Evolutionary conservation across 345 rosid species (phyloP).

Genomic region (Melastoma malabathricum): DNA sequence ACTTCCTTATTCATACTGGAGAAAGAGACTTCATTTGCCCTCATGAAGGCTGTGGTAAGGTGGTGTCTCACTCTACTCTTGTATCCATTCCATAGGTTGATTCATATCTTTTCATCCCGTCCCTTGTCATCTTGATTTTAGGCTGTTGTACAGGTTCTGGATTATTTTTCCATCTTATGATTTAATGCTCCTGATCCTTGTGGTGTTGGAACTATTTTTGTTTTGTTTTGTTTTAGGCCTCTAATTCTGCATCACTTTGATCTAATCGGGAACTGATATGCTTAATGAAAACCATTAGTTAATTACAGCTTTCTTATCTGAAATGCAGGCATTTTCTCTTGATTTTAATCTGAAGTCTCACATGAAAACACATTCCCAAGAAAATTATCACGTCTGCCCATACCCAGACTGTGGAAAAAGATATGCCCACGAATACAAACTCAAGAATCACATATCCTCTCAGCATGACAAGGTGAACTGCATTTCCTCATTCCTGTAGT

Average conservation of each 20-base stretch:
- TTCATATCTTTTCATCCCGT: too few relatives aligned
- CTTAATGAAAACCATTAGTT: too few relatives aligned
- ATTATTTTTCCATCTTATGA: background rate
- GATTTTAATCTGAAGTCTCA: conserved; percentile 96
- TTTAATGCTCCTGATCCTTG: background rate
- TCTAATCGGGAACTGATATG: too few relatives aligned
- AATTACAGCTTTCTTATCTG: background rate
- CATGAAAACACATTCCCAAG: conserved; percentile 99
- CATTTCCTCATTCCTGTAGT: background rate
- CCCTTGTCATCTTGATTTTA: too few relatives aligned
- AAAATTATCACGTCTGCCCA: conserved; percentile 92
- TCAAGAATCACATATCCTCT: conserved; percentile 69
- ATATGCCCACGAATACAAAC: conserved; percentile 97
- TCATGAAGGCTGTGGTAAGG: conserved; percentile 98
- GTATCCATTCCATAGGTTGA: conserved; percentile 1
- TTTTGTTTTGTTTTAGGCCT: too few relatives aligned
- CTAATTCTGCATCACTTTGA: too few relatives aligned
- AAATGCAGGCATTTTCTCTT: conserved; percentile 82
- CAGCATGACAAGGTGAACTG: conserved; percentile 73
- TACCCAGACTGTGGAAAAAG: conserved; percentile 87
- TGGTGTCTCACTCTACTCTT: conserved; percentile 23
- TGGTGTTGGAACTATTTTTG: background rate
- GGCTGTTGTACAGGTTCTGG: too few relatives aligned
- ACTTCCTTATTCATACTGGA: conserved; percentile 87
- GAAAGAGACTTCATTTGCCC: conserved; percentile 79